These are phyloP conservation scores for Monosporozyma yasuniensis DNA, from an alignment of 805 yeast species.

Conservation along the genomic window DNA sequence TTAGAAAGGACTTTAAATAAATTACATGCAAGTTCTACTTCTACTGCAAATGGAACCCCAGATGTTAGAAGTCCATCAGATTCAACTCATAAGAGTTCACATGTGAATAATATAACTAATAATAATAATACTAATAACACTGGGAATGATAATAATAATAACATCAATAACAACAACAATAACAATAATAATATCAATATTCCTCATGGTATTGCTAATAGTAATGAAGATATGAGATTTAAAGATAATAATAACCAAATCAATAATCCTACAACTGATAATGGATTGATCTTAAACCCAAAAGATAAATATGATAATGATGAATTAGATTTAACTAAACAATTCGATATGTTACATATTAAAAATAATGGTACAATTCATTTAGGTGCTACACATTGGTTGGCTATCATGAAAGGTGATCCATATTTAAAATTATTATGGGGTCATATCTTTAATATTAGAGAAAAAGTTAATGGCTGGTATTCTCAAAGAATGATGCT, in stretches of 20 bases:
- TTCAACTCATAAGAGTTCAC: constrained; percentile 1
- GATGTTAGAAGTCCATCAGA: constrained; percentile 1
- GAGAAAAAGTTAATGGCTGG: constrained; percentile 32
- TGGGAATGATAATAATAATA: background rate
- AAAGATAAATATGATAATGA: constrained; percentile 24
- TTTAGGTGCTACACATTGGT: constrained; percentile 49
- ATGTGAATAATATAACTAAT: background rate
- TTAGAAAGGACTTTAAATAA: constrained; percentile 40
- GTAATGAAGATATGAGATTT: background rate
- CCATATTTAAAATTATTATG: constrained; percentile 47
- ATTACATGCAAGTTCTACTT: constrained; percentile 15
- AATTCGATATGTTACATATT: constrained; percentile 38
- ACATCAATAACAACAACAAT: background rate
- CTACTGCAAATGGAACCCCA: constrained; percentile 7
- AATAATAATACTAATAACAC: background rate
- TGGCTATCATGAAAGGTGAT: constrained; percentile 51
- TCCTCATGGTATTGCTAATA: background rate
- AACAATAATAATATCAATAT: background rate
- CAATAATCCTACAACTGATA: background rate
- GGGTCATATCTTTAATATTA: constrained; percentile 39
- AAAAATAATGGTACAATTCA: constrained; percentile 36
- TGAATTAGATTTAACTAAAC: constrained; percentile 33
- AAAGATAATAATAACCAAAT: background rate
- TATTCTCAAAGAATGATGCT: constrained; percentile 18
- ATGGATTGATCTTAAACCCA: background rate